Conservation (phyloP, 106 monocot species). For the Dendrobium nobile region DNA sequence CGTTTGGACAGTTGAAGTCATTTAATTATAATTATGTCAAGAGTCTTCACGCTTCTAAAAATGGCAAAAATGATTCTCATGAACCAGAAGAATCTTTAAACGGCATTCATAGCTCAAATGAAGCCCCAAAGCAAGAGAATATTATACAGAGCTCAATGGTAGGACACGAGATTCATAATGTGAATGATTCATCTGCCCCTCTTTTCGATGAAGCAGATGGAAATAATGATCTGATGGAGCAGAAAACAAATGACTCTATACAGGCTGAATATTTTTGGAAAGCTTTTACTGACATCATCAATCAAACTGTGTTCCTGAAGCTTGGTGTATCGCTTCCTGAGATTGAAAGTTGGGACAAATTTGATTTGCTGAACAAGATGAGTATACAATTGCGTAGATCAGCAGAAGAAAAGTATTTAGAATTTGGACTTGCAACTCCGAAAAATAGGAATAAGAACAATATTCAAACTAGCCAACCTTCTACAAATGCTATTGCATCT, state of each 20-base stretch:
- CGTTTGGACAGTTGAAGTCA: conserved; percentile 76
- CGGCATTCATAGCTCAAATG: conserved; percentile 7
- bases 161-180: neutral
- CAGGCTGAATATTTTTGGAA: conserved; percentile 64
- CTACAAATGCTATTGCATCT: conserved; percentile 10
- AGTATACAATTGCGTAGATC: conserved; percentile 42
- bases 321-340: conserved; percentile 75
- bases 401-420: conserved; percentile 74
- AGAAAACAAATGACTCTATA: conserved; percentile 3
- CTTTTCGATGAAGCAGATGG: conserved; percentile 4
- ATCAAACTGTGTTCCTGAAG: conserved; percentile 41
- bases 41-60: conserved; percentile 9
- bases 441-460: conserved; percentile 31
- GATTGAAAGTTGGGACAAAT: conserved; percentile 42
- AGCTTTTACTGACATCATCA: conserved; percentile 37
- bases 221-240: conserved; percentile 1
- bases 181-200: conserved; percentile 1
- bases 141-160: too few relatives aligned
- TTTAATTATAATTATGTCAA: conserved; percentile 12
- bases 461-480: conserved; percentile 3
- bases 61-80: neutral
- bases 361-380: conserved; percentile 55
- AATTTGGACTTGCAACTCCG: conserved; percentile 71
- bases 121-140: conserved; percentile 14
- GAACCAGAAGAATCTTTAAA: conserved; percentile 12